Percentiles rank a stretch among this genome's conserved stretches.
Conservation (phyloP, 257 asterid genomes). For the Forsythia suspensa region DNA sequence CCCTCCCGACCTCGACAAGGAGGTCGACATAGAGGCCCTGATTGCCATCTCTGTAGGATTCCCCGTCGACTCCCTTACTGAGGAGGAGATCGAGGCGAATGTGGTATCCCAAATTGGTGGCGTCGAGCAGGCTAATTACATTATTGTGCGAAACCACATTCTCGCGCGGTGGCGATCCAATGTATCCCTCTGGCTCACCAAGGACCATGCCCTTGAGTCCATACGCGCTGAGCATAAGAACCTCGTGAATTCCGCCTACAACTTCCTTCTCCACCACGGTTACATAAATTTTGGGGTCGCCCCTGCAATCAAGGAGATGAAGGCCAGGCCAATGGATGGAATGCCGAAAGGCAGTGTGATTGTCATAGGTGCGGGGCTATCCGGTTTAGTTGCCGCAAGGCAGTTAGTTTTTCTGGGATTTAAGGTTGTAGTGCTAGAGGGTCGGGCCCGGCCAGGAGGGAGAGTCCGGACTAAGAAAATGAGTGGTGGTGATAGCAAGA, state of each 20-base stretch:
- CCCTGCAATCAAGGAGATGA: constrained; percentile 67
- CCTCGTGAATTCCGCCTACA: constrained; percentile 78
- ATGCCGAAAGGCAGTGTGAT: constrained; percentile 55
- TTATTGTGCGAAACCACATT: constrained; percentile 89
- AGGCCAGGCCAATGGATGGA: constrained; percentile 45
- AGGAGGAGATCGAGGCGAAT: constrained; percentile 95
- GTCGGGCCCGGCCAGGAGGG: constrained; percentile 85
- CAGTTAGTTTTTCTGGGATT: constrained; percentile 84
- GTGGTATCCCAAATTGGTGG: constrained; percentile 87
- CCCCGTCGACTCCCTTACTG: constrained; percentile 89
- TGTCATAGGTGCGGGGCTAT: constrained; percentile 84
- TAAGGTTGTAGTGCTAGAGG: constrained; percentile 85
- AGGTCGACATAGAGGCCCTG: constrained; percentile 85
- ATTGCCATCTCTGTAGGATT: constrained; percentile 95
- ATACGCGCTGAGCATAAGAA: constrained; percentile 89
- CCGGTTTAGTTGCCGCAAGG: constrained; percentile 91
- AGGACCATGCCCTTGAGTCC: constrained; percentile 89
- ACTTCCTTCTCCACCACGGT: constrained; percentile 77
- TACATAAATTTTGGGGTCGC: constrained; percentile 90
- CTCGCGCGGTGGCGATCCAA: constrained; percentile 88
- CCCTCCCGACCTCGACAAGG: constrained; percentile 70
- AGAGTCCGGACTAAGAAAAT: constrained; percentile 81
- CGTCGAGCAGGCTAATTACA: constrained; percentile 84
- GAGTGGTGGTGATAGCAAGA: constrained; percentile 55
- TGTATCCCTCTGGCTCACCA: constrained; percentile 80